Base-by-base conservation (phyloP, 2,329 filamentous ascomycete species). In the Arthrobotrys sphaeroides region DNA sequence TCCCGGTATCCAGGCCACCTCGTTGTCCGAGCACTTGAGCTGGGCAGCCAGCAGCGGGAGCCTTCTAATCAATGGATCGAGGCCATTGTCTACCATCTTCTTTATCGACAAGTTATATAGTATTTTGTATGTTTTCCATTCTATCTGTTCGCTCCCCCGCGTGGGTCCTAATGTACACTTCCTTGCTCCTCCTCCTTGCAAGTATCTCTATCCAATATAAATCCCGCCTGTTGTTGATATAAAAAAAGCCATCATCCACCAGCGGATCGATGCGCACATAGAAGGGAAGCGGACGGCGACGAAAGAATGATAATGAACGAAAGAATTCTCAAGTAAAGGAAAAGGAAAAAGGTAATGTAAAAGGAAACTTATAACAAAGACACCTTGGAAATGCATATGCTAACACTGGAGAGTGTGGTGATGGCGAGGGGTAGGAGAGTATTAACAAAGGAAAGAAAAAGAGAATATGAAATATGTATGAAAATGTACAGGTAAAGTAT, bases 381-480 rank as follows among this genome's bases (percentile, higher is more conserved):
- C 60, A 73, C 69, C 69, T 26, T 57, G 40, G 51, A 65, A 60
- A 65, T 67, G 62, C 55, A 40, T 43, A 62, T 67, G 70, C 53
- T 55, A 61, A 62, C 6, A 53, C 9, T 12, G 38, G 1, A 36
- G 51, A 55, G 51, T 36, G 20, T 24, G 36, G 20, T 24, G 36
- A 40, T 55, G 22, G 16, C 5, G 31, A 9, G 22, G 7, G 18
- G 24, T 9, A 28, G 20, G n/a, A 68, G 45, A 40, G 31, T 55
- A 67, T 57, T 0, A 45, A 70, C 66, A 70, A 75, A 75, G 62
- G 55, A 64, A 53, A 64, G n/a, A 31, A 55, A 24, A 12, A 67
- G 18, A 59, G 20, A n/a, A 5, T 45, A 36, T 42, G 28, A 65
- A 40, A 62, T 24, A 53, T 33, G 31, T 36, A 26, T 31, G 33